Conservation (phyloP, 2,329 filamentous ascomycete species). For the Diaporthe ilicicola region DNA sequence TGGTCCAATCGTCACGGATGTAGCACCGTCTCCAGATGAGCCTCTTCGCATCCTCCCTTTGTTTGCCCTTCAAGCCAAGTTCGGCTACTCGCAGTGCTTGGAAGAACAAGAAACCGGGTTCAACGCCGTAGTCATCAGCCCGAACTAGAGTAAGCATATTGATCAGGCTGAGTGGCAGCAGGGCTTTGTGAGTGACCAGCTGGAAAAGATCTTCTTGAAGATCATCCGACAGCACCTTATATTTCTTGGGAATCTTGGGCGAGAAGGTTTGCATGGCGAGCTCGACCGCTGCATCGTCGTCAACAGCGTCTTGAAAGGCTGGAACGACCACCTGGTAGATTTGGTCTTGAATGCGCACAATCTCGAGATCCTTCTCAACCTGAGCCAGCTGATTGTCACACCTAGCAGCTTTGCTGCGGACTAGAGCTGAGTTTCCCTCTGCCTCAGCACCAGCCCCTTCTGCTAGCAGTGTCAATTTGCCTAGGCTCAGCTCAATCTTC, state of each 20-base stretch:
- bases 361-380: constrained; percentile 70
- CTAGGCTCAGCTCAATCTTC: constrained; percentile 89
- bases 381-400: constrained; percentile 53
- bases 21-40: constrained; percentile 89
- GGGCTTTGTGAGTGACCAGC: constrained; percentile 75
- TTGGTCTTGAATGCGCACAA: constrained; percentile 82
- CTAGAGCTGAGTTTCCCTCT: constrained; percentile 36
- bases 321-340: constrained; percentile 77
- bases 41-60: constrained; percentile 65
- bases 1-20: constrained; percentile 84
- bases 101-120: constrained; percentile 76
- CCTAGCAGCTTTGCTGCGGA: constrained; percentile 40
- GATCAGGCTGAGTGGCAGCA: constrained; percentile 72
- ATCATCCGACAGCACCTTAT: constrained; percentile 73
- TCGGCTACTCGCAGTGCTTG: constrained; percentile 72
- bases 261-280: constrained; percentile 77
- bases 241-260: constrained; percentile 61
- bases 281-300: constrained; percentile 79
- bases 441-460: constrained; percentile 50
- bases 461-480: constrained; percentile 81
- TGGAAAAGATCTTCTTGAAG: constrained; percentile 76
- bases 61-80: constrained; percentile 62
- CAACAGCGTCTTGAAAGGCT: constrained; percentile 76
- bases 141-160: constrained; percentile 82
- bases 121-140: constrained; percentile 57